These are phyloP conservation scores for Pseudocercospora cruenta DNA, from an alignment of 2,329 filamentous ascomycete genomes.

Conservation along the genomic window DNA sequence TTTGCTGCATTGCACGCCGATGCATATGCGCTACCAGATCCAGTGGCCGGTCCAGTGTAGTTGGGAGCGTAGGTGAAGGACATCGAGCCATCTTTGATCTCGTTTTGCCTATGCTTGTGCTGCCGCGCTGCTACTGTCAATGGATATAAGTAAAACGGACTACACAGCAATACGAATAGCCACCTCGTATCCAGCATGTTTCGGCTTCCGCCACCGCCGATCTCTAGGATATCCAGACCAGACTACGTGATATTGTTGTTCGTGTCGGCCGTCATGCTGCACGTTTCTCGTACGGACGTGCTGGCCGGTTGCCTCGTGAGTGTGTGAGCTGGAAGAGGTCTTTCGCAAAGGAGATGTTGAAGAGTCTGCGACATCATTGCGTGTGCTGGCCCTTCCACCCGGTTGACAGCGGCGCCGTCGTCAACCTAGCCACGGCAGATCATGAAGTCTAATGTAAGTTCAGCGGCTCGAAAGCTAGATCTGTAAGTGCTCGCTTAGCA, in stretches of 20 bases:
- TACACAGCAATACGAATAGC: background rate
- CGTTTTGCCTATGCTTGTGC: background rate
- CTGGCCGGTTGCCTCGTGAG: background rate
- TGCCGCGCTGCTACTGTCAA: background rate
- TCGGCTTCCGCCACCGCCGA: background rate
- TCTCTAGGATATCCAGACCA: background rate
- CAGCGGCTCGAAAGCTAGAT: background rate
- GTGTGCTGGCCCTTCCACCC: background rate
- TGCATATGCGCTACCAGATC: slow-evolving; percentile 12
- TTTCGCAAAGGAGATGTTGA: background rate
- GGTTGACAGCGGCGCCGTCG: slow-evolving; percentile 2
- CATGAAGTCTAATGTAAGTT: background rate
- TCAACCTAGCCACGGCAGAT: background rate
- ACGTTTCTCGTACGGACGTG: background rate
- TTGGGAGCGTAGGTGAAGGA: slow-evolving; percentile 2
- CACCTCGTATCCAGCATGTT: slow-evolving; percentile 4
- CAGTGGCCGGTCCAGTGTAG: background rate
- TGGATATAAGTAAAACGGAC: background rate
- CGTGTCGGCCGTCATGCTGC: background rate
- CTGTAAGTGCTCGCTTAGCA: background rate
- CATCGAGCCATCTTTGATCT: background rate
- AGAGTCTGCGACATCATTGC: background rate
- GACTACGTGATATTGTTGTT: background rate
- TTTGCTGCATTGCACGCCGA: slow-evolving; percentile 19
- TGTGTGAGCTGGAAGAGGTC: background rate